Evolutionary conservation across 108 stramenopile genomes (phyloP).

Genomic region (Nannochloropsis salina): DNA sequence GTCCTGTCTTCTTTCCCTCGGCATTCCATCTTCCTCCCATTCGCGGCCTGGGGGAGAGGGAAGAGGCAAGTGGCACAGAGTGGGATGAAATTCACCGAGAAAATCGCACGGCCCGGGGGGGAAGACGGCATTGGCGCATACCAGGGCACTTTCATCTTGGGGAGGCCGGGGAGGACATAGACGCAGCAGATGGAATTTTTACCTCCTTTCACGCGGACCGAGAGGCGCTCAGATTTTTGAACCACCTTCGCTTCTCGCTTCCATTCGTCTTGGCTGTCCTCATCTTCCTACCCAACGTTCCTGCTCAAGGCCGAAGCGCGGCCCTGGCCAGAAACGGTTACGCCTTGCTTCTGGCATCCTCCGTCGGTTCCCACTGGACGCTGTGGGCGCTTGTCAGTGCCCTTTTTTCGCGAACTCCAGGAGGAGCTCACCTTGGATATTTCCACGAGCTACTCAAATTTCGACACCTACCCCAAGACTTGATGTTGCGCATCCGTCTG

Average conservation of each 20-base stretch:
- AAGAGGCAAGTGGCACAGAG: too few relatives aligned
- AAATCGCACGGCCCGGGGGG: too few relatives aligned
- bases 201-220: not conserved
- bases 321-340: not conserved
- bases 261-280: not conserved
- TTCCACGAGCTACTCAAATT: not conserved
- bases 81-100: too few relatives aligned
- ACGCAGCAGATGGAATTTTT: too few relatives aligned
- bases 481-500: not conserved
- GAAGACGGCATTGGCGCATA: too few relatives aligned
- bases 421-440: too few relatives aligned
- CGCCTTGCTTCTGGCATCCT: slow-evolving; percentile 7
- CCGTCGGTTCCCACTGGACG: not conserved
- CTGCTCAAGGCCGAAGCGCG: not conserved
- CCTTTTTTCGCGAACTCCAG: not conserved
- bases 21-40: not conserved
- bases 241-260: not conserved
- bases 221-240: not conserved
- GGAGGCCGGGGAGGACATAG: too few relatives aligned
- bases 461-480: not conserved
- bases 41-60: too few relatives aligned
- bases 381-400: not conserved
- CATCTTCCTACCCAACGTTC: not conserved
- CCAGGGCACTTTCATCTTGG: too few relatives aligned
- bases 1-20: not conserved